Percentiles rank a stretch among this genome's conserved stretches.
These are phyloP conservation scores for Theobroma grandiflorum DNA, from an alignment of 441 rosid species.

Conservation along the genomic window DNA sequence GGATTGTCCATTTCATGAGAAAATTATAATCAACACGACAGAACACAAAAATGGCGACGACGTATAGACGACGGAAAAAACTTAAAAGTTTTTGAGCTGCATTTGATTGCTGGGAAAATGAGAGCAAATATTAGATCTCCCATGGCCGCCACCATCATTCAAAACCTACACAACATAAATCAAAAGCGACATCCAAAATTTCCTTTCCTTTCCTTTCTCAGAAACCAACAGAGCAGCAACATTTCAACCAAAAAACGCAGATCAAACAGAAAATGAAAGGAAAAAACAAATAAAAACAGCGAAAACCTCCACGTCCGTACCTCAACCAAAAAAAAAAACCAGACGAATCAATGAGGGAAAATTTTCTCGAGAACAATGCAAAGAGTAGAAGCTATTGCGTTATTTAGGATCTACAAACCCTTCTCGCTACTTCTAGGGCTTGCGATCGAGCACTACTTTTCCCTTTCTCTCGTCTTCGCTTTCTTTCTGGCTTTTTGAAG, in stretches of 20 bases:
- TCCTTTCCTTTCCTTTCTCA: constrained; percentile 12
- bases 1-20: background rate
- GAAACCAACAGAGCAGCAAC: constrained; percentile 25
- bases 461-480: background rate
- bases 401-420: constrained; percentile 24
- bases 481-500: background rate
- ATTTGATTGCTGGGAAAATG: constrained; percentile 22
- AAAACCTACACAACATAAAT: constrained; percentile 4
- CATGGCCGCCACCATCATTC: constrained; percentile 31
- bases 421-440: constrained; percentile 29
- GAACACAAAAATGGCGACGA: background rate
- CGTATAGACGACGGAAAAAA: background rate
- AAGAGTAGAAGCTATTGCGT: constrained; percentile 25
- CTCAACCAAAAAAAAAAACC: constrained; percentile 16
- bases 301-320: constrained; percentile 24
- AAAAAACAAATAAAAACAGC: background rate
- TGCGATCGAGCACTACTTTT: constrained; percentile 20
- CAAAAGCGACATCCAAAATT: background rate
- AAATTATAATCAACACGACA: background rate
- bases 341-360: background rate
- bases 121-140: constrained; percentile 28
- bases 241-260: constrained; percentile 20
- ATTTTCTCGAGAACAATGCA: background rate
- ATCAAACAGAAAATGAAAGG: constrained; percentile 25
- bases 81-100: background rate